Conservation (phyloP, 78 protist genomes). For the Dictyostelium intermedium region DNA sequence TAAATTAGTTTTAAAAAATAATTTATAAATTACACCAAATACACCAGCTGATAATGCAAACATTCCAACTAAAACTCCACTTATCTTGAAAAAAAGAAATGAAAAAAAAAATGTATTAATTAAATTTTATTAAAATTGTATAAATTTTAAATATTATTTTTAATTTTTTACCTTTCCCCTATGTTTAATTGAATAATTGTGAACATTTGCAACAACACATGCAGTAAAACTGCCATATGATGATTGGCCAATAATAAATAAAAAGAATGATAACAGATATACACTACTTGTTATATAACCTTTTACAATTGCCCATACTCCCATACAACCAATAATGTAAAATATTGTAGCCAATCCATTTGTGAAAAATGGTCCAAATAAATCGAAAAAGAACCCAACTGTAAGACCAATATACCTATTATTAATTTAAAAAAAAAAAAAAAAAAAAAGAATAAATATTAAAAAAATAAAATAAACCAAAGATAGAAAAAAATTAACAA, state of each 20-base stretch:
- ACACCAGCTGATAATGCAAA: conserved; percentile 62
- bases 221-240: conserved; percentile 53
- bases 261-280: conserved; percentile 7
- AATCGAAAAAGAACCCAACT: conserved; percentile 56
- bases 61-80: conserved; percentile 37
- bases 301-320: conserved; percentile 17
- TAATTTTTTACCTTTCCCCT: conserved; percentile 47
- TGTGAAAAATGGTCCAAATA: conserved; percentile 42
- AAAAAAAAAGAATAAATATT: no score
- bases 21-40: conserved; percentile 38
- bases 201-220: conserved; percentile 17
- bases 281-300: background rate
- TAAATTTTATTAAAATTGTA: no score
- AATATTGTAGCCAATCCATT: background rate
- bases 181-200: conserved; percentile 31
- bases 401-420: conserved; percentile 38
- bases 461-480: no score
- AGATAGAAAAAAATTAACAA: no score
- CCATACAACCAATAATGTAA: conserved; percentile 36
- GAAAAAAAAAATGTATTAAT: background rate
- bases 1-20: conserved; percentile 4
- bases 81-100: no score
- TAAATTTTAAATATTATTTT: no score
- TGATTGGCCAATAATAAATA: conserved; percentile 58
- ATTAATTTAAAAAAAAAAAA: background rate